A percentile compares a stretch with the other conserved stretches of the same genome.
Evolutionary conservation across 495 filamentous ascomycete genomes (phyloP).

Genomic region (Trichoderma gamsii): DNA sequence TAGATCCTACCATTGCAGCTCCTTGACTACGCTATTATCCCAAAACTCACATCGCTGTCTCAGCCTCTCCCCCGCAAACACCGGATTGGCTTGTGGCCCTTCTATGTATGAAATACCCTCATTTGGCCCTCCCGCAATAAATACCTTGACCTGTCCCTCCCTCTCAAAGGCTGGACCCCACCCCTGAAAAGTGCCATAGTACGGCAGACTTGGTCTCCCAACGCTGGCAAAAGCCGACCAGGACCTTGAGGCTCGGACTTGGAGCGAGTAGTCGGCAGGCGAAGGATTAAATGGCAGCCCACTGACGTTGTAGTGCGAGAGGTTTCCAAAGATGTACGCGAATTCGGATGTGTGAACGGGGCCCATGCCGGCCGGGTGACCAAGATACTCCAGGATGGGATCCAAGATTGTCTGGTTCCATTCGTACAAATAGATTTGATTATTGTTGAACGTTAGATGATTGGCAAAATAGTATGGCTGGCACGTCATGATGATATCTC

Average conservation of each 20-base stretch:
- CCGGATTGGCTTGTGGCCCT: slow-evolving; percentile 21
- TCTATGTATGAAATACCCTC: slow-evolving; percentile 28
- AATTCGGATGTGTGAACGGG: slow-evolving; percentile 43
- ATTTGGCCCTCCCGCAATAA: slow-evolving; percentile 27
- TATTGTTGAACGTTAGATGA: slow-evolving; percentile 17
- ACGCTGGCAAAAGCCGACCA: slow-evolving; percentile 29
- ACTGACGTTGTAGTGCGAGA: slow-evolving; percentile 23
- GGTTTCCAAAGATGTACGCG: slow-evolving; percentile 38
- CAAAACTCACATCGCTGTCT: background rate
- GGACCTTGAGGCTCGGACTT: slow-evolving; percentile 24
- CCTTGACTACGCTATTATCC: background rate
- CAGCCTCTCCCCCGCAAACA: slow-evolving; percentile 18
- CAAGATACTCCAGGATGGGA: slow-evolving; percentile 27
- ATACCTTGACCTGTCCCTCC: slow-evolving; percentile 19
- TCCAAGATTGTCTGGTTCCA: slow-evolving; percentile 40
- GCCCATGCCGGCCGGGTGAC: slow-evolving; percentile 29
- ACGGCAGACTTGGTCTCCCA: slow-evolving; percentile 21
- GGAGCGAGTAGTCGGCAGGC: slow-evolving; percentile 24
- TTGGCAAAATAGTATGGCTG: slow-evolving; percentile 36
- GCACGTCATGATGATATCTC: slow-evolving; percentile 43
- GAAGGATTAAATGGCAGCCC: slow-evolving; percentile 22
- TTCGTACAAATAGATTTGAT: slow-evolving; percentile 34
- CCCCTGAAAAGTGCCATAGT: slow-evolving; percentile 24
- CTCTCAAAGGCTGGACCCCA: slow-evolving; percentile 22
- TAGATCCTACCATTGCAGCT: background rate